Evolutionary conservation across 139 green algal species (phyloP).

Genomic region (Micractinium conductrix): DNA sequence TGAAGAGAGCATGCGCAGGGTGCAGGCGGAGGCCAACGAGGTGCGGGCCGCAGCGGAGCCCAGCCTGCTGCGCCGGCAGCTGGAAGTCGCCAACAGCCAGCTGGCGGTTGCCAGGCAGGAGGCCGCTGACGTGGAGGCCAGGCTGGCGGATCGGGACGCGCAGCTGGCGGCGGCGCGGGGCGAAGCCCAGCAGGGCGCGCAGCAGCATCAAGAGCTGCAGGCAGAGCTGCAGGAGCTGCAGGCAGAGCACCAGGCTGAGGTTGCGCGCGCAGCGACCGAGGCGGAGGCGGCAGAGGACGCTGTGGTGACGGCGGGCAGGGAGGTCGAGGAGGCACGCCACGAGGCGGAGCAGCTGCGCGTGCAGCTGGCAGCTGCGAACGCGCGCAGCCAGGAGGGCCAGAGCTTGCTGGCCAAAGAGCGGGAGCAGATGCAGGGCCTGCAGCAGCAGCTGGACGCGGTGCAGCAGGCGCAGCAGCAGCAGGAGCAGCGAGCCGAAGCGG

Average conservation of each 20-base stretch:
- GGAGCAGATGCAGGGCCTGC: neutral
- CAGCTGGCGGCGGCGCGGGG: neutral
- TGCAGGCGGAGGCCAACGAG: neutral
- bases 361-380: conserved; percentile 10
- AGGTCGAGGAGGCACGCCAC: neutral
- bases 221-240: neutral
- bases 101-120: neutral
- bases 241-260: neutral
- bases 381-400: neutral
- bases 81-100: too few species aligned
- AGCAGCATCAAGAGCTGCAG: neutral
- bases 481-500: neutral
- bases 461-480: neutral
- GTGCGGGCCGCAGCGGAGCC: neutral
- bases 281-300: neutral
- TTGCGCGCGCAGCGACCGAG: neutral
- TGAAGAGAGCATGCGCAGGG: neutral
- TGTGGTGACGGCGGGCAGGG: neutral
- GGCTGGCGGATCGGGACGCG: neutral
- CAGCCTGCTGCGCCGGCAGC: neutral
- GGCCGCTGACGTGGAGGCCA: neutral
- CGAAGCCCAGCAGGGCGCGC: too few species aligned
- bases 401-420: neutral
- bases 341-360: neutral
- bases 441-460: neutral